A percentile compares a stretch with the other conserved stretches of the same genome.
Conservation (phyloP, 1,284 basidiomycete species). For the Melampsora larici-populina region DNA sequence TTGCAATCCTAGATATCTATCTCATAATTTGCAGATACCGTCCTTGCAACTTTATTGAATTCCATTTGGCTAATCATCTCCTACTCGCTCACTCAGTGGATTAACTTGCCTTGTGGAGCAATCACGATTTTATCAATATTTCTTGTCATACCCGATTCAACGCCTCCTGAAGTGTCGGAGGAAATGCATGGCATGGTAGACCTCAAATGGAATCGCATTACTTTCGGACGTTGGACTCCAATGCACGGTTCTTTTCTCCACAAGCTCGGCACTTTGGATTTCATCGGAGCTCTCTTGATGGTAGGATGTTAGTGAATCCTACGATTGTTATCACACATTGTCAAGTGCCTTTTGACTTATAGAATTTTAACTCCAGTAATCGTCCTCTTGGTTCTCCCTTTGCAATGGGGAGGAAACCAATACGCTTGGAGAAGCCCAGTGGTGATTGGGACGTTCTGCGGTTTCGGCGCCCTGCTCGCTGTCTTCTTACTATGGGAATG, state of each 20-base stretch:
- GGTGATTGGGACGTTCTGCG: not conserved
- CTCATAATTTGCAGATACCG: too few relatives aligned
- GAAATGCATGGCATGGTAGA: not conserved
- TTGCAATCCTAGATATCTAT: too few relatives aligned
- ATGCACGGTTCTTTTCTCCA: not conserved
- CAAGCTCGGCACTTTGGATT: not conserved
- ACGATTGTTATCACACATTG: not conserved
- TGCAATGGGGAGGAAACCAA: slow-evolving; percentile 7
- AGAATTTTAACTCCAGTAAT: not conserved
- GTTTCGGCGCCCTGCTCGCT: not conserved
- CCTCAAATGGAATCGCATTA: not conserved
- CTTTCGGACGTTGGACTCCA: not conserved
- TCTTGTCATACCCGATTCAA: slow-evolving; percentile 1
- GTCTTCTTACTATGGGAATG: slow-evolving; percentile 3
- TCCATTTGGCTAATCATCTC: not conserved
- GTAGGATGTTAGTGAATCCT: not conserved
- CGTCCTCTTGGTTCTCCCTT: not conserved
- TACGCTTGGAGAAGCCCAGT: not conserved
- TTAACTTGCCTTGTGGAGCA: not conserved
- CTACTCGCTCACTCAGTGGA: not conserved
- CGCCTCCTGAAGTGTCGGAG: not conserved
- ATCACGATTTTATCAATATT: slow-evolving; percentile 11
- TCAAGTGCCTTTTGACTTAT: not conserved
- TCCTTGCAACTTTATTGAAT: not conserved
- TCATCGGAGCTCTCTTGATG: not conserved